Conservation (phyloP, 177 flowering plant genomes). For the Vitis hybrid region DNA sequence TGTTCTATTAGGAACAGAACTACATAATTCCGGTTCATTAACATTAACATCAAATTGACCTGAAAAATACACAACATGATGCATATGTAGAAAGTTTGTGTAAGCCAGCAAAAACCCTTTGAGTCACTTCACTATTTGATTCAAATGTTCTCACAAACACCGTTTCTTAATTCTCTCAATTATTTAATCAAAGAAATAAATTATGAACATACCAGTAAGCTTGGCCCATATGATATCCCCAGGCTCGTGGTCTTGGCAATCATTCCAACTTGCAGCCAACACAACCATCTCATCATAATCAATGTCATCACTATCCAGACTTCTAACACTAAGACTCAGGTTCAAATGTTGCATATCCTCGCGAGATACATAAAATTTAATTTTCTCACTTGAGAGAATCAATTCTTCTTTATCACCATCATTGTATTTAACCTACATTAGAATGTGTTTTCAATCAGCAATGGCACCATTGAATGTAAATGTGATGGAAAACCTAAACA, state of each 20-base stretch:
- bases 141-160: too few species aligned
- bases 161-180: not conserved
- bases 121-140: too few species aligned
- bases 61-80: too few species aligned
- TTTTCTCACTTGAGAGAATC: conserved; percentile 53
- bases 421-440: conserved; percentile 61
- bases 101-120: too few species aligned
- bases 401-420: conserved; percentile 73
- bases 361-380: conserved; percentile 62
- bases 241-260: conserved; percentile 68
- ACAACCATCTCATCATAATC: conserved; percentile 79
- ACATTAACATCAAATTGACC: too few species aligned
- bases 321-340: conserved; percentile 30
- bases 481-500: not conserved
- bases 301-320: conserved; percentile 36
- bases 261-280: conserved; percentile 84
- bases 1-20: too few species aligned
- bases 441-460: not conserved
- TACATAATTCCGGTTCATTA: too few species aligned
- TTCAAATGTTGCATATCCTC: conserved; percentile 63
- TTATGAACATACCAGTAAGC: conserved; percentile 64
- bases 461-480: not conserved
- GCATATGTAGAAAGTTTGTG: too few species aligned
- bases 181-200: not conserved
- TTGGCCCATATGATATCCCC: conserved; percentile 98